Evolutionary conservation across 305 asterid species (phyloP).

Genomic region (Solanum hybrid): DNA sequence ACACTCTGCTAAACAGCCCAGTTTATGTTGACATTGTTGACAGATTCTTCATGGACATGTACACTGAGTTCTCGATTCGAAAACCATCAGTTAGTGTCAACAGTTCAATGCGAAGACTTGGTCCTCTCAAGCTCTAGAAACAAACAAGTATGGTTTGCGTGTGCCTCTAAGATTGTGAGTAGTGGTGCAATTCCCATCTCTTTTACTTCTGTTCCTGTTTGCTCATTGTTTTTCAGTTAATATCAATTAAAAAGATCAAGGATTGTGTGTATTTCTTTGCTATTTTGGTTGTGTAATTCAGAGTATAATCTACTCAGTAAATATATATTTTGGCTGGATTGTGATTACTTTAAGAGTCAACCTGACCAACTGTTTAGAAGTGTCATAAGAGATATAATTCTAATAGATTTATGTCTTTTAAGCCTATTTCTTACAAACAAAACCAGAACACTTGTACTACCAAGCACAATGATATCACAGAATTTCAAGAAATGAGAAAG

Average conservation of each 20-base stretch:
- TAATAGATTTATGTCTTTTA: not conserved
- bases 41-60: slow-evolving; percentile 63
- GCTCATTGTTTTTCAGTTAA: not conserved
- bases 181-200: not conserved
- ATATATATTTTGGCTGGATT: not conserved
- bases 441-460: not conserved
- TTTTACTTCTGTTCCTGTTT: not conserved
- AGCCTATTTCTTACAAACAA: not conserved
- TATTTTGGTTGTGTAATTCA: not conserved
- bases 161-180: not conserved
- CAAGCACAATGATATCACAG: not conserved
- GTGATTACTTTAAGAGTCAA: not conserved
- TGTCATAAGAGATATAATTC: not conserved
- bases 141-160: not conserved
- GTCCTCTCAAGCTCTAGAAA: slow-evolving; percentile 45
- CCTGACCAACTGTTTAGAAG: not conserved
- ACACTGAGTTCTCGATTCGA: slow-evolving; percentile 38
- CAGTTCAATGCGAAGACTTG: slow-evolving; percentile 48
- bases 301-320: not conserved
- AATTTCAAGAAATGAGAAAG: not conserved
- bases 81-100: slow-evolving; percentile 25
- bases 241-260: not conserved
- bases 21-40: slow-evolving; percentile 55
- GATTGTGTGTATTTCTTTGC: not conserved
- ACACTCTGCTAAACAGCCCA: slow-evolving; percentile 63